Conservation (phyloP, 768 basidiomycete species). For the Hydnomerulius pinastri region DNA sequence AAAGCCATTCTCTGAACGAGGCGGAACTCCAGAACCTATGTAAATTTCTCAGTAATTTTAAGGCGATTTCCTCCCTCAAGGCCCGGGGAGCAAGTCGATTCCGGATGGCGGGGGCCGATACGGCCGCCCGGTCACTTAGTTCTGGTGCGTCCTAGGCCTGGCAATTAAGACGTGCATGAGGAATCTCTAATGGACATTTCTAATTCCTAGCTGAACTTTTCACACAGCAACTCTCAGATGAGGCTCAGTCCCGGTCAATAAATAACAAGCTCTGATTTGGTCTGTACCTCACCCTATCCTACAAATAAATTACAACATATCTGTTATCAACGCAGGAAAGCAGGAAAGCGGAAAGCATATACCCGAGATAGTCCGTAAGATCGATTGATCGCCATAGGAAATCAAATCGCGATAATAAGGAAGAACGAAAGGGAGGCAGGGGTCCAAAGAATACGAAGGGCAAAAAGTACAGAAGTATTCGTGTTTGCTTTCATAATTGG, state of each 20-base stretch:
- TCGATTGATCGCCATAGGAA: not conserved
- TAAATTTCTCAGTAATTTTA: no score
- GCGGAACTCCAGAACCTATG: no score
- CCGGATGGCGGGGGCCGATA: no score
- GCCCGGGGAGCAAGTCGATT: no score
- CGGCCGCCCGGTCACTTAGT: no score
- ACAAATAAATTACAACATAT: constrained; percentile 4
- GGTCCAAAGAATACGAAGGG: not conserved
- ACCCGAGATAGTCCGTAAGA: not conserved
- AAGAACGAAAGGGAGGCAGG: not conserved
- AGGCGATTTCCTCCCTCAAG: no score
- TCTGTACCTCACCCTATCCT: constrained; percentile 3
- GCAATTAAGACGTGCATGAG: no score
- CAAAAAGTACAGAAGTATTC: not conserved
- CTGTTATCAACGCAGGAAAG: constrained; percentile 1
- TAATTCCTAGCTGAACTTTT: no score
- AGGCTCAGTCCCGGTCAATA: no score
- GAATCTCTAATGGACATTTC: no score
- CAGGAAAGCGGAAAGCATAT: constrained; percentile 9
- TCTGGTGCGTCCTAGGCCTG: no score
- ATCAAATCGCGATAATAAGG: not conserved
- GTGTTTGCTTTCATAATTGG: constrained; percentile 18
- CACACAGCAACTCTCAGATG: no score
- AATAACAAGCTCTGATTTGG: constrained; percentile 1
- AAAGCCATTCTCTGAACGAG: not conserved